phyloP scores from a whole-genome alignment of 2,329 filamentous ascomycete species.

The Colletotrichum falcatum region DNA sequence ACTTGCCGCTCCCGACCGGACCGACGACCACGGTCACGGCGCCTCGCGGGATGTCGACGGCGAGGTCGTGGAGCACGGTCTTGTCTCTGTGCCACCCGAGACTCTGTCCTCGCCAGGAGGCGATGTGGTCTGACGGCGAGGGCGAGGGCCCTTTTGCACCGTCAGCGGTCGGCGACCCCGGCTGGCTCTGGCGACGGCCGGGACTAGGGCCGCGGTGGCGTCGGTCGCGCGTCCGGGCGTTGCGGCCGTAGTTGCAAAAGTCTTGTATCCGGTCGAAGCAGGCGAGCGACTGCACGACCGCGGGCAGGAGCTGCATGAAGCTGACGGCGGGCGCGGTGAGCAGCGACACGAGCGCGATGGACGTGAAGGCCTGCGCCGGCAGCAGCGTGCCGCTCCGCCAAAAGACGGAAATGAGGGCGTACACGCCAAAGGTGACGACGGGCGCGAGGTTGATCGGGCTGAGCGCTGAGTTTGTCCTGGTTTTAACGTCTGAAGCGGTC shows the following conservation, averaged over 20 bases:
- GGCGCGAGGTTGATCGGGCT: slow-evolving; percentile 43
- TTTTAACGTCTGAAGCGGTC: background rate
- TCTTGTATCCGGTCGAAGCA: slow-evolving; percentile 45
- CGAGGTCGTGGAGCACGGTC: slow-evolving; percentile 1
- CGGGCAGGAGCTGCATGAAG: slow-evolving; percentile 44
- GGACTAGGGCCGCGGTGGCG: no score
- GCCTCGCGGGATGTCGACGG: background rate
- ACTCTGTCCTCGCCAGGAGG: background rate
- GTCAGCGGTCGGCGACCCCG: background rate
- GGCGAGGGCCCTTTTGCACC: background rate
- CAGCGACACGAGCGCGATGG: slow-evolving; percentile 43
- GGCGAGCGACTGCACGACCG: slow-evolving; percentile 38
- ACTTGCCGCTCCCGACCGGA: slow-evolving; percentile 38
- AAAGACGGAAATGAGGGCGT: slow-evolving; percentile 44
- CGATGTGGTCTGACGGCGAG: background rate
- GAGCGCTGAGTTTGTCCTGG: slow-evolving; percentile 34
- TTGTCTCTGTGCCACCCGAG: slow-evolving; percentile 27
- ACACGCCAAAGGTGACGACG: slow-evolving; percentile 45
- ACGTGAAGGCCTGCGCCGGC: slow-evolving; percentile 43
- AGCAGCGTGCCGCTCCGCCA: slow-evolving; percentile 44
- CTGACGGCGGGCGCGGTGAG: slow-evolving; percentile 41
- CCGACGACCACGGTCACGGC: slow-evolving; percentile 31
- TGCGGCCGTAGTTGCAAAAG: slow-evolving; percentile 36
- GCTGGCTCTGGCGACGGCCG: no score
- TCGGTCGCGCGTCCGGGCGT: background rate